Base-by-base conservation (phyloP, 2,329 filamentous ascomycete genomes). In the Amphichorda felina region DNA sequence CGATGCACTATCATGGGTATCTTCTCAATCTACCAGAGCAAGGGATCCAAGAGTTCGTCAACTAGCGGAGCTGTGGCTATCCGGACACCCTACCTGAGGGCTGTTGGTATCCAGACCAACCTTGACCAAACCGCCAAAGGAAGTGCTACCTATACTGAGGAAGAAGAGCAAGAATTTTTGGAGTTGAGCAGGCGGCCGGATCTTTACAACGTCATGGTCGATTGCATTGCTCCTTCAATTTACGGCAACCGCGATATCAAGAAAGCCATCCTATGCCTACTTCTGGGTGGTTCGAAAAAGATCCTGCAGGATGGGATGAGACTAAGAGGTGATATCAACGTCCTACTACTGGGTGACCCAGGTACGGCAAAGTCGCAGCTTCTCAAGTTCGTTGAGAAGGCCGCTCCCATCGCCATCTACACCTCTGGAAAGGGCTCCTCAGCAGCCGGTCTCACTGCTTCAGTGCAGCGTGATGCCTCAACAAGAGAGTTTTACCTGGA, bases 361-460 rank as follows among this genome's bases (percentile, higher is more conserved):
- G 91, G 91, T 75, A 98, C 91, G 2, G 91, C 91, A 39, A 98
- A 98, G 57, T 98, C 91, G 7, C 91, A 98, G 56, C 66, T 98
- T 6, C 66, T 98, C 28, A 98, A 98, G 55, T 98, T 96, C 52
- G 91, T 96, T 5, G 88, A 96, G 54, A 94, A 94, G 55, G 89
- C 84, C 6, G 84, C 91, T 2, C 91, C 91, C 2, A 95, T 96
- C 42, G 89, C 91, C 27, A 95, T 98, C 47, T 98, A 98, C 64
- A 98, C 91, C 0, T 98, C 91, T 5, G 91, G 91, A 47, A 98
- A 98, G 60, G 91, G 91, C 45, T 96, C 91, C 1, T 96, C 89
- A 2, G 91, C 91, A 14, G 91, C 91, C 32, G 91, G 91, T 88
- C 66, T 98, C 44, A 98, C 91, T 14, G 91, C 91, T 0, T 96